Percentiles rank a stretch among this genome's conserved stretches.
Evolutionary conservation across 352 stramenopile genomes (phyloP).

Genomic region (Blastocystis sp.): DNA sequence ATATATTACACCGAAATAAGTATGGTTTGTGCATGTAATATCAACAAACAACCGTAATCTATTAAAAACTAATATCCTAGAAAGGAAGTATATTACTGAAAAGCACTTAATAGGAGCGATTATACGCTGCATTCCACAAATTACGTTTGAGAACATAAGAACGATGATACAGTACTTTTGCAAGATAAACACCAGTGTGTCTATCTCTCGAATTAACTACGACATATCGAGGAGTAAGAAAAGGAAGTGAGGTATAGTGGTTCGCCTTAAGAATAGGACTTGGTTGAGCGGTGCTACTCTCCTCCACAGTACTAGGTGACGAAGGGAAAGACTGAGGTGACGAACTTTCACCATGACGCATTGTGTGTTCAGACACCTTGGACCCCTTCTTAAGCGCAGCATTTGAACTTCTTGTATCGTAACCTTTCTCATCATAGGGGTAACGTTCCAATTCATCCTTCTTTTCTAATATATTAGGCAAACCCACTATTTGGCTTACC

Average conservation of each 20-base stretch:
- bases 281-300: not conserved
- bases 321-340: not conserved
- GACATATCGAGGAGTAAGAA: slow-evolving; percentile 8
- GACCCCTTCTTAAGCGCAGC: not conserved
- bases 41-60: not conserved
- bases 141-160: not conserved
- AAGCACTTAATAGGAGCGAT: not conserved
- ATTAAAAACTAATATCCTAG: not conserved
- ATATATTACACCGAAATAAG: too few relatives aligned
- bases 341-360: not conserved
- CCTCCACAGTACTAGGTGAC: not conserved
- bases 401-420: not conserved
- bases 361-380: not conserved
- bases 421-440: not conserved
- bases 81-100: not conserved
- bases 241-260: not conserved
- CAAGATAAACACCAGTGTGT: slow-evolving; percentile 2
- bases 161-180: slow-evolving; percentile 49
- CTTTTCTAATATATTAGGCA: not conserved
- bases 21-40: too few relatives aligned
- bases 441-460: slow-evolving; percentile 22
- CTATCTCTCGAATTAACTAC: not conserved
- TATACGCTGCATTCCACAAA: not conserved
- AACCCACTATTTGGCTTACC: not conserved
- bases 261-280: not conserved